Conservation (phyloP, 495 filamentous ascomycete species). For the Tetracladium marchalianum region DNA sequence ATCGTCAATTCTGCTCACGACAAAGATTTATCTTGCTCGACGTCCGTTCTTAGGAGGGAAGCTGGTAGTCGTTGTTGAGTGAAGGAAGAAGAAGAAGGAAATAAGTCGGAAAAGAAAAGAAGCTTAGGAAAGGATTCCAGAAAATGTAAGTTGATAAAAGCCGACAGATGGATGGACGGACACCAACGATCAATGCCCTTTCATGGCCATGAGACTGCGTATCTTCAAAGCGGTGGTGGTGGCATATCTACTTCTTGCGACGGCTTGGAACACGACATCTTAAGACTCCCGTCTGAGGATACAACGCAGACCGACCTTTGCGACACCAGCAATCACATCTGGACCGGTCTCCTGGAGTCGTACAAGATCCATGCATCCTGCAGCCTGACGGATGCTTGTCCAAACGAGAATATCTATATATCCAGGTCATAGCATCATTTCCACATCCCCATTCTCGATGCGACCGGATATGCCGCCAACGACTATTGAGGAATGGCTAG, state of each 20-base stretch:
- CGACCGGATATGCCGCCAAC: constrained; percentile 19
- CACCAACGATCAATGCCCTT: not conserved
- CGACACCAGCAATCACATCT: too few relatives aligned
- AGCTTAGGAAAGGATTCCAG: constrained; percentile 2
- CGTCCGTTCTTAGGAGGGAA: constrained; percentile 17
- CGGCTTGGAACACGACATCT: too few relatives aligned
- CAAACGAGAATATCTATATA: constrained; percentile 14
- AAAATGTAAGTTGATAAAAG: constrained; percentile 1
- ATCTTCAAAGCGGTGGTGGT: not conserved
- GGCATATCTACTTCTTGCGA: constrained; percentile 3
- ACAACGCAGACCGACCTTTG: too few relatives aligned
- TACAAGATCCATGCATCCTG: constrained; percentile 23
- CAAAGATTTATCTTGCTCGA: constrained; percentile 9
- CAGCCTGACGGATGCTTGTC: constrained; percentile 21
- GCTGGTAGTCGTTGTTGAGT: too few relatives aligned
- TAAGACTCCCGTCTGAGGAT: too few relatives aligned
- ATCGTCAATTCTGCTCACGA: constrained; percentile 7
- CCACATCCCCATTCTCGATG: constrained; percentile 1
- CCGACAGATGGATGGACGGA: not conserved
- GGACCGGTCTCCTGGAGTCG: constrained; percentile 4
- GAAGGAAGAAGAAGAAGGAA: constrained; percentile 18
- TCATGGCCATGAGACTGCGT: too few relatives aligned
- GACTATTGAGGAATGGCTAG: constrained; percentile 22
- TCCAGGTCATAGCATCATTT: constrained; percentile 3
- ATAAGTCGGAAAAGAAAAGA: constrained; percentile 18